phyloP scores from a whole-genome alignment of 805 yeast species.

The Ogataea saltuana region DNA sequence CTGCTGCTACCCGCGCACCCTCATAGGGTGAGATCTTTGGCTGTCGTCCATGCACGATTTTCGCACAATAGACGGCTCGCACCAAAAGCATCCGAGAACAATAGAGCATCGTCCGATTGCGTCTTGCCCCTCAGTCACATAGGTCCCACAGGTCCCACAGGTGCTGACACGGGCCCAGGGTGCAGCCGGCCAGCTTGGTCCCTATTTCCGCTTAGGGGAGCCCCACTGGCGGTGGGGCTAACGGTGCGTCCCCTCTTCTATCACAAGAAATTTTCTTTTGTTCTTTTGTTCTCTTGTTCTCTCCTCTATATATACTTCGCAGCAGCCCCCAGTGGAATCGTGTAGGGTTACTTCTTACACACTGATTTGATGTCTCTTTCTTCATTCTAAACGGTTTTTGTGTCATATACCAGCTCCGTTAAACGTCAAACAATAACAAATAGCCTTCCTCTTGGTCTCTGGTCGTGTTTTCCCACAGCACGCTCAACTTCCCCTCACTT shows the following conservation, averaged over 20 bases:
- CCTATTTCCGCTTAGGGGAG: not conserved
- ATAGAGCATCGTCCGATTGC: not conserved
- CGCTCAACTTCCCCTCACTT: not conserved
- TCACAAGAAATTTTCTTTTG: no score
- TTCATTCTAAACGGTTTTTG: no score
- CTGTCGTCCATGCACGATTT: constrained; percentile 5
- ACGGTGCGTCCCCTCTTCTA: constrained; percentile 3
- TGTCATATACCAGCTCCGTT: no score
- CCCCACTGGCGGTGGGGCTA: constrained; percentile 6
- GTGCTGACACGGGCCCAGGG: no score
- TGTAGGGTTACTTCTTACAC: no score
- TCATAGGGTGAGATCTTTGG: constrained; percentile 7
- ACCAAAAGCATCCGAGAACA: not conserved
- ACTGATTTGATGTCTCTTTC: no score
- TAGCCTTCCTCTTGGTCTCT: no score
- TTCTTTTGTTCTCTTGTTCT: constrained; percentile 1
- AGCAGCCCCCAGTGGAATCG: no score
- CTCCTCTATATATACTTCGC: not conserved
- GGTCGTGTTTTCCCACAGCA: not conserved
- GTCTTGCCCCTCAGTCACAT: constrained; percentile 4
- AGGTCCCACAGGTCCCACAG: no score
- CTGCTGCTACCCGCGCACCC: constrained; percentile 7
- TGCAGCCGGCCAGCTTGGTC: no score
- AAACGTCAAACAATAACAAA: no score
- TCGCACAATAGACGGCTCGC: not conserved